These are phyloP conservation scores for Nicotiana sylvestris DNA, from an alignment of 257 asterid genomes.

Conservation along the genomic window DNA sequence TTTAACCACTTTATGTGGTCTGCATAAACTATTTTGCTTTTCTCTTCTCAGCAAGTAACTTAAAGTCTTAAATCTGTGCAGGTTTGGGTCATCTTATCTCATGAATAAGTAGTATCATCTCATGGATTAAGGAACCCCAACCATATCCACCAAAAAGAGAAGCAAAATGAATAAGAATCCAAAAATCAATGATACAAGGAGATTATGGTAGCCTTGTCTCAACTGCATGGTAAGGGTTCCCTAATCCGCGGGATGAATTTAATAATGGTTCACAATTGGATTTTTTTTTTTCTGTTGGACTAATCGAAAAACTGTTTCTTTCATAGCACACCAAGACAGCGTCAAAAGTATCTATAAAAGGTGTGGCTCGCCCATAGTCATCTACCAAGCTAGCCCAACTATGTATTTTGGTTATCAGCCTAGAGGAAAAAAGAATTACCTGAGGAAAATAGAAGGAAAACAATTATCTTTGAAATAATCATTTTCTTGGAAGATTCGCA, in stretches of 20 bases:
- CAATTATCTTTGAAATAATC: neutral
- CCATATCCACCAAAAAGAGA: neutral
- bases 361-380: neutral
- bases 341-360: neutral
- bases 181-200: neutral
- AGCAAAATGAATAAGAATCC: neutral
- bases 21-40: neutral
- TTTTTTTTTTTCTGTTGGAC: neutral
- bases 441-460: neutral
- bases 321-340: neutral
- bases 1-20: neutral
- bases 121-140: neutral
- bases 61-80: neutral
- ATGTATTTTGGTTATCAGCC: neutral
- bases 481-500: neutral
- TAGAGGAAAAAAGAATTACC: neutral
- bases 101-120: neutral
- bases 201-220: neutral
- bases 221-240: neutral
- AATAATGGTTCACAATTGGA: neutral
- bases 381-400: neutral
- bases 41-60: neutral
- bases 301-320: neutral
- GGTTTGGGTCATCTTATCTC: neutral
- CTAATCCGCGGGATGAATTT: neutral